Percentiles rank a stretch among this genome's conserved stretches.
phyloP scores from a whole-genome alignment of 2,329 filamentous ascomycete species.

The Diaporthe helianthi region DNA sequence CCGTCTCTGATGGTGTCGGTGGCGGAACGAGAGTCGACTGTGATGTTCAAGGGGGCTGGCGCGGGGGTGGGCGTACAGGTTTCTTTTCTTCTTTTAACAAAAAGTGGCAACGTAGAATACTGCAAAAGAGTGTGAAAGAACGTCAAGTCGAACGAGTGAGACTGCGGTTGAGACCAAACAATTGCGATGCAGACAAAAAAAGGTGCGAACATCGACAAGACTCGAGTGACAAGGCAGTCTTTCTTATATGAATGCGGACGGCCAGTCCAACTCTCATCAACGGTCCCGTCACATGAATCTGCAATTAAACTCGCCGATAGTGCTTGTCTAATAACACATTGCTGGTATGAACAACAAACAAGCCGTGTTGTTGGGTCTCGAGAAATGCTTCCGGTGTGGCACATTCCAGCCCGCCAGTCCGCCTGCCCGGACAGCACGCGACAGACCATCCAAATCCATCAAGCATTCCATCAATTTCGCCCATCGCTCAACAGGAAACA shows the following conservation, averaged over 20 bases:
- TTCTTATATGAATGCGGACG: not conserved
- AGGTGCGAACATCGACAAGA: not conserved
- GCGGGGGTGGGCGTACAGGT: too few relatives aligned
- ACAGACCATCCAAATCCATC: not conserved
- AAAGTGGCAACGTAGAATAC: constrained; percentile 30
- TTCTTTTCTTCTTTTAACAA: not conserved
- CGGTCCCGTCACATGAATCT: constrained; percentile 4
- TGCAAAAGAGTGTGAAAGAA: constrained; percentile 33
- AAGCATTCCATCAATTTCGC: constrained; percentile 16
- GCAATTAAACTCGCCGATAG: constrained; percentile 22
- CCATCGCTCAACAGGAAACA: not conserved
- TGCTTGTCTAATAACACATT: constrained; percentile 16
- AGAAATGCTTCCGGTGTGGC: constrained; percentile 15
- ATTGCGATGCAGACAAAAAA: constrained; percentile 16
- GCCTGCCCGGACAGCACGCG: constrained; percentile 1
- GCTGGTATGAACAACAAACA: constrained; percentile 18
- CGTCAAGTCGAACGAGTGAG: constrained; percentile 26
- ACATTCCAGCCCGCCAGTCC: constrained; percentile 20
- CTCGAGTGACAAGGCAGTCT: not conserved
- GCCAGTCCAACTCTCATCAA: not conserved
- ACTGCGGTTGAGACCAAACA: constrained; percentile 17
- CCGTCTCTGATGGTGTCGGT: not conserved
- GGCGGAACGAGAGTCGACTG: not conserved
- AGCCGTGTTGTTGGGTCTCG: constrained; percentile 16
- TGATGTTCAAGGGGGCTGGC: too few relatives aligned